These are phyloP conservation scores for Termitomyces sp. DNA, from an alignment of 768 basidiomycete species.

Conservation along the genomic window DNA sequence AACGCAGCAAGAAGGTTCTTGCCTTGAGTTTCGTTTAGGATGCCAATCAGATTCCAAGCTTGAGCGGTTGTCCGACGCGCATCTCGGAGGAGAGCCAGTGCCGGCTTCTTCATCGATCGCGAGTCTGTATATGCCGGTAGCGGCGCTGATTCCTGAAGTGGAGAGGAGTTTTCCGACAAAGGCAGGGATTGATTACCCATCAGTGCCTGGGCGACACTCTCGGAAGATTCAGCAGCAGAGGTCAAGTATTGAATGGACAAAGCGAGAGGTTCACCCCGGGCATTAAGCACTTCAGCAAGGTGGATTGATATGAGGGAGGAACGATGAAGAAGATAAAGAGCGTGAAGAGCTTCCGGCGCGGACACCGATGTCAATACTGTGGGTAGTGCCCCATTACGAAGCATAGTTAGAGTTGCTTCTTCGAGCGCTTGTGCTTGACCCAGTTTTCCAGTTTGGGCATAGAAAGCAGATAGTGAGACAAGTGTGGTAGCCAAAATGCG, in stretches of 20 bases:
- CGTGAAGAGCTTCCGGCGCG: conserved; percentile 57
- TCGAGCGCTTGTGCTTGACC: conserved; percentile 50
- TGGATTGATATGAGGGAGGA: conserved; percentile 70
- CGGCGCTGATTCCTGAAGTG: conserved; percentile 26
- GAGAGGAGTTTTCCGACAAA: conserved; percentile 27
- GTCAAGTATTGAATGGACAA: conserved; percentile 51
- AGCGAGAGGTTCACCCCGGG: conserved; percentile 31
- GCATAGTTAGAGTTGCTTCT: conserved; percentile 46
- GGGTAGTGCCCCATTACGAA: conserved; percentile 49
- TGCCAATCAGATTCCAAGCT: conserved; percentile 69
- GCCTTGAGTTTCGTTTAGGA: conserved; percentile 48
- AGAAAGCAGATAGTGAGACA: conserved; percentile 67
- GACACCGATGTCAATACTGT: conserved; percentile 36
- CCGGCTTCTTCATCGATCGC: conserved; percentile 45
- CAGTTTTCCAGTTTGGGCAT: conserved; percentile 54
- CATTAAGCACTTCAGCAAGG: conserved; percentile 65
- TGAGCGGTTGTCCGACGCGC: conserved; percentile 66
- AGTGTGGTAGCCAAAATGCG: conserved; percentile 55
- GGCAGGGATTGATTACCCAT: conserved; percentile 29
- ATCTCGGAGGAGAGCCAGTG: conserved; percentile 56
- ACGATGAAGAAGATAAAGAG: conserved; percentile 63
- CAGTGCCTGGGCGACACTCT: conserved; percentile 53
- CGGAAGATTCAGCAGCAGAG: conserved; percentile 62
- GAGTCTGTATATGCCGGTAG: conserved; percentile 40
- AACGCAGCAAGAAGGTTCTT: conserved; percentile 36